Base-by-base conservation (phyloP, 345 rosid genomes). In the Combretum micranthum region DNA sequence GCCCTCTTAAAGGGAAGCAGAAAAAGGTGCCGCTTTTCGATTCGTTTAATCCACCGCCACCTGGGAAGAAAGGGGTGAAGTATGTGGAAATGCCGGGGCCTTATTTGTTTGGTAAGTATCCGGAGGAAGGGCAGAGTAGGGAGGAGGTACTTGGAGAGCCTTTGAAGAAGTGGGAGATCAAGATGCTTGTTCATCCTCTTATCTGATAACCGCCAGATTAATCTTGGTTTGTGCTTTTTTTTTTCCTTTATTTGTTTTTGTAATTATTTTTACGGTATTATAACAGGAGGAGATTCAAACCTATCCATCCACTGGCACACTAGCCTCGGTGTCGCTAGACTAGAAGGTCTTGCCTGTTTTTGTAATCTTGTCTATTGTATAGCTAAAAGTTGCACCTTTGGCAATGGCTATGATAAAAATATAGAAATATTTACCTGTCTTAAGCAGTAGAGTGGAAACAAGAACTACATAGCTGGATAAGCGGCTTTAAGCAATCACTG, bases 141-240 rank as follows among this genome's bases (percentile, higher is more conserved):
- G 81, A 81, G 69, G 93, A 86, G 74, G 61, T 88, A 15, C 75
- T 92, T 0, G 96, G 98, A 8, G 82, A 84, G 80, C 96, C 93
- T 0, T 78, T 92, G 75, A 74, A 77, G 81, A 84, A 53, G 45
- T 88, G 92, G 93, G 98, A 92, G 79, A 80, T 83, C 51, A 75
- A 72, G 58, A 69, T 73, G 86, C 76, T 92, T 23, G 69, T 92
- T 22, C 74, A 86, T 67, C 95, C 95, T 11, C 72, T 73, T 50
- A 69, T 77, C 84, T 2, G 82, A 86, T 78, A 88, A 92, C 61
- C 88, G 90, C 43, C 98, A 92, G 74, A 81, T 88, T 56, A 92
- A 92, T 80, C 83, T 92, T 10, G 96, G 98, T 91, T 52, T 73
- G 88, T 74, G 42, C 37, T 56, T 47, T 5, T 42, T 43, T 48